Percentiles rank a stretch among this genome's conserved stretches.
Evolutionary conservation across 805 yeast genomes (phyloP).

Genomic region (Myxozyma sirexii): DNA sequence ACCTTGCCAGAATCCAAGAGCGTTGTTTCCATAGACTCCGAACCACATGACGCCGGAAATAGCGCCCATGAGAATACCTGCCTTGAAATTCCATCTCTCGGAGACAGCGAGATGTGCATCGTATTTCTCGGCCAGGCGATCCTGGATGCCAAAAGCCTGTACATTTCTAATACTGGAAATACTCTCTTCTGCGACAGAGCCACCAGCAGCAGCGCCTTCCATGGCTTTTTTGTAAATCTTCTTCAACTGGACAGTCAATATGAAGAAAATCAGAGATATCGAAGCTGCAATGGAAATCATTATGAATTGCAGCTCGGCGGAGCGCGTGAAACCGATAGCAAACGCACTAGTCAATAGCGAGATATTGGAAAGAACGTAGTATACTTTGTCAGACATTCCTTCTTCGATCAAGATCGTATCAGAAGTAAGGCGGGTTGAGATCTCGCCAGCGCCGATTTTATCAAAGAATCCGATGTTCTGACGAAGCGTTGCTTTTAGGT

Average conservation of each 20-base stretch:
- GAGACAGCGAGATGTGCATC: slow-evolving; percentile 16
- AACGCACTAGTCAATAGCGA: slow-evolving; percentile 46
- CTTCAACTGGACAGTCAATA: slow-evolving; percentile 38
- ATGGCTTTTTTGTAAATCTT: slow-evolving; percentile 7
- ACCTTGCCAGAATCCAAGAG: slow-evolving; percentile 43
- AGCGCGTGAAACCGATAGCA: slow-evolving; percentile 43
- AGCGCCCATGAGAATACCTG: slow-evolving; percentile 29
- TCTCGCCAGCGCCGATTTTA: slow-evolving; percentile 48
- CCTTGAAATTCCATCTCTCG: slow-evolving; percentile 20
- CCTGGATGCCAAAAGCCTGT: slow-evolving; percentile 48
- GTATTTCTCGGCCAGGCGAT: slow-evolving; percentile 39
- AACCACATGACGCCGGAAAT: slow-evolving; percentile 36
- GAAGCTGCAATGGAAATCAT: slow-evolving; percentile 41
- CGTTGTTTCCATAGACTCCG: slow-evolving; percentile 35
- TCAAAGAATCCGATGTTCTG: slow-evolving; percentile 50
- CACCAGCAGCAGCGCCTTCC: slow-evolving; percentile 19
- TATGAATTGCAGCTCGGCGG: slow-evolving; percentile 45
- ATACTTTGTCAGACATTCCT: slow-evolving; percentile 48
- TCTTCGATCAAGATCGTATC: slow-evolving; percentile 48
- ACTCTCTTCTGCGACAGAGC: slow-evolving; percentile 49
- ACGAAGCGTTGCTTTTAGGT: slow-evolving; percentile 43
- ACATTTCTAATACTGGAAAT: slow-evolving; percentile 46
- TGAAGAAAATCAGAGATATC: slow-evolving; percentile 38
- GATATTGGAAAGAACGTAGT: slow-evolving; percentile 43
- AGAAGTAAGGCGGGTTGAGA: slow-evolving; percentile 47